Percentiles rank a stretch among this genome's conserved stretches.
Conservation (phyloP, 768 basidiomycete species). For the Russula sp. region DNA sequence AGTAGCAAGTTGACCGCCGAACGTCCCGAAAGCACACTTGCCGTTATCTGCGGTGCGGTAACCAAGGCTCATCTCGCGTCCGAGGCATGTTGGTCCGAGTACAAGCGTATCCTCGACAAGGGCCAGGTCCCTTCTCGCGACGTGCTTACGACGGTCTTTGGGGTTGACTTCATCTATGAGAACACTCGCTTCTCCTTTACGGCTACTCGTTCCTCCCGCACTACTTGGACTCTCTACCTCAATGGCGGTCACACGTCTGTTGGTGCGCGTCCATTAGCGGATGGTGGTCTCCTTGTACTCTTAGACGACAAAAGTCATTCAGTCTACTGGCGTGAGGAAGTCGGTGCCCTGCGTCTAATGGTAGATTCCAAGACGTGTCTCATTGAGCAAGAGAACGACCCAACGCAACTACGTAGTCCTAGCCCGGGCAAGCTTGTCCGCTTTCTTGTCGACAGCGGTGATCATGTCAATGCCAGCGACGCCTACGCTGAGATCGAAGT, state of each 20-base stretch:
- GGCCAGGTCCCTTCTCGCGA: slow-evolving; percentile 96
- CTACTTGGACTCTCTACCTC: slow-evolving; percentile 89
- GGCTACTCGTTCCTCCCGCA: slow-evolving; percentile 81
- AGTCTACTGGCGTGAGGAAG: slow-evolving; percentile 97
- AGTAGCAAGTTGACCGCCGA: slow-evolving; percentile 96
- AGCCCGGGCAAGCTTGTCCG: slow-evolving; percentile 95
- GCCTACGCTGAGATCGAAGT: slow-evolving; percentile 98
- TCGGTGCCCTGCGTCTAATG: slow-evolving; percentile 86
- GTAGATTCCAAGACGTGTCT: slow-evolving; percentile 97
- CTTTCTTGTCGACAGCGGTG: slow-evolving; percentile 93
- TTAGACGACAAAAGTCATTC: slow-evolving; percentile 95
- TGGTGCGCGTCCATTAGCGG: slow-evolving; percentile 86
- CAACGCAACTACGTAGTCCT: slow-evolving; percentile 92
- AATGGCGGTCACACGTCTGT: slow-evolving; percentile 93
- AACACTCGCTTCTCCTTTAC: slow-evolving; percentile 94
- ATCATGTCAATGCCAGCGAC: slow-evolving; percentile 94
- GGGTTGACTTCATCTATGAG: slow-evolving; percentile 96
- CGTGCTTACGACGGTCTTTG: slow-evolving; percentile 92
- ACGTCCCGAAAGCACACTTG: slow-evolving; percentile 85
- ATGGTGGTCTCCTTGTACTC: slow-evolving; percentile 87
- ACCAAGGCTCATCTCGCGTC: slow-evolving; percentile 90
- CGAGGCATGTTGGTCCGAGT: slow-evolving; percentile 85
- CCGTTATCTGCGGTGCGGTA: slow-evolving; percentile 93
- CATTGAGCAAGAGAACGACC: slow-evolving; percentile 99
- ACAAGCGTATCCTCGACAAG: slow-evolving; percentile 93